phyloP scores from a whole-genome alignment of 805 yeast genomes.

The Kurtzmaniella cleridarum region DNA sequence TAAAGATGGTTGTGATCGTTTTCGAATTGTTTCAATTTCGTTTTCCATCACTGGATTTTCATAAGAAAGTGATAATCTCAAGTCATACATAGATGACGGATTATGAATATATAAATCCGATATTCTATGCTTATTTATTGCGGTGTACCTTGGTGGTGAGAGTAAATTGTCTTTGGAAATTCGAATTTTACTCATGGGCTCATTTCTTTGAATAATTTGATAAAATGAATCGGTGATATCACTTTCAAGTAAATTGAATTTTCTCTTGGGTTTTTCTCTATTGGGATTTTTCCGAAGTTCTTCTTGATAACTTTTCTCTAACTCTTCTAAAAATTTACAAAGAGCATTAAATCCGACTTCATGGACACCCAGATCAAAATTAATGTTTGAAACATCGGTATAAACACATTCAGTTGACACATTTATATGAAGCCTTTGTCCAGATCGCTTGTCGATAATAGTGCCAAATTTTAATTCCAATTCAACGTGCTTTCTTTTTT shows the following conservation, averaged over 20 bases:
- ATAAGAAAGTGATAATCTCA: conserved; percentile 66
- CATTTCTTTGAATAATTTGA: conserved; percentile 57
- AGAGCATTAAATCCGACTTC: conserved; percentile 55
- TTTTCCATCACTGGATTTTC: conserved; percentile 70
- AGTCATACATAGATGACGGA: conserved; percentile 75
- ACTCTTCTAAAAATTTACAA: conserved; percentile 47
- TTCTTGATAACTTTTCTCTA: conserved; percentile 47
- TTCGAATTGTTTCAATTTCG: conserved; percentile 46
- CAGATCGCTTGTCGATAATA: conserved; percentile 58
- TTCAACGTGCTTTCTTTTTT: conserved; percentile 53
- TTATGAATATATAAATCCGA: conserved; percentile 65
- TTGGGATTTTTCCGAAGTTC: conserved; percentile 18
- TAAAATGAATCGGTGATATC: conserved; percentile 61
- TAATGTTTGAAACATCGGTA: conserved; percentile 50
- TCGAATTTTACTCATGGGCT: conserved; percentile 59
- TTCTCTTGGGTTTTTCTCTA: conserved; percentile 32
- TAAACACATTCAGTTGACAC: conserved; percentile 64
- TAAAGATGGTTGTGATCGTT: conserved; percentile 46
- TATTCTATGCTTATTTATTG: conserved; percentile 69
- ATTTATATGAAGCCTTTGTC: conserved; percentile 58
- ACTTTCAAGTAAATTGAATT: conserved; percentile 56
- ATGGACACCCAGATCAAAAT: conserved; percentile 63
- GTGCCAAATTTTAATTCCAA: conserved; percentile 72
- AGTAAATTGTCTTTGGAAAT: conserved; percentile 56
- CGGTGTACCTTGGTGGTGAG: conserved; percentile 63